These are phyloP conservation scores for Alternaria alternata DNA, from an alignment of 2,329 filamentous ascomycete genomes.

Conservation along the genomic window DNA sequence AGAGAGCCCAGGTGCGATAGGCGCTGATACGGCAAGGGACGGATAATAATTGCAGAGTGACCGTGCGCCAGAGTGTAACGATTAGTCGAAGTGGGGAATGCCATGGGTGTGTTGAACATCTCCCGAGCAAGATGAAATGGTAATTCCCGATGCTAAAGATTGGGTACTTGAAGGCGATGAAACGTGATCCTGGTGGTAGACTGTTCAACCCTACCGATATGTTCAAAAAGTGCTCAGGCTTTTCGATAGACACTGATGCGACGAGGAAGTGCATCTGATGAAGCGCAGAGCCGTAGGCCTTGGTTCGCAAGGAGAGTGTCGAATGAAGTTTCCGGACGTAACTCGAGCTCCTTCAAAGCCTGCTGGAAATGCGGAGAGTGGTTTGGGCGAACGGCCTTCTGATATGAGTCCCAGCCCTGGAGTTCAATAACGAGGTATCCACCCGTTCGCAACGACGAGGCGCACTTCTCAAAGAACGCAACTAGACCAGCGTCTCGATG, in stretches of 20 bases:
- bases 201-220: slow-evolving; percentile 11
- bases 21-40: background rate
- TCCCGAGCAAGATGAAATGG: slow-evolving; percentile 13
- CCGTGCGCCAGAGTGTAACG: background rate
- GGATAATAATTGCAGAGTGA: slow-evolving; percentile 2
- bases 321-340: slow-evolving; percentile 48
- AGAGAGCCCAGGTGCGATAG: background rate
- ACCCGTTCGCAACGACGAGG: slow-evolving; percentile 35
- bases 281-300: slow-evolving; percentile 37
- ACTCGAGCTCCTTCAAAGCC: slow-evolving; percentile 34
- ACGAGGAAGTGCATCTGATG: slow-evolving; percentile 42
- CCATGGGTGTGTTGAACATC: slow-evolving; percentile 7
- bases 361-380: slow-evolving; percentile 45
- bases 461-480: slow-evolving; percentile 46
- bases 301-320: slow-evolving; percentile 37
- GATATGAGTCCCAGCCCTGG: slow-evolving; percentile 49
- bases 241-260: slow-evolving; percentile 48
- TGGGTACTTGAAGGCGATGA: slow-evolving; percentile 14
- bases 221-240: slow-evolving; percentile 18
- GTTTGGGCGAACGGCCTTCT: slow-evolving; percentile 44
- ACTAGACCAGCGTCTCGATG: slow-evolving; percentile 46
- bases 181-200: slow-evolving; percentile 14
- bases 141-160: slow-evolving; percentile 17
- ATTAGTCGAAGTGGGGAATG: slow-evolving; percentile 6
- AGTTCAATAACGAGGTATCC: slow-evolving; percentile 47